These are phyloP conservation scores for Dillenia suffruticosa DNA, from an alignment of 164 flowering plant species.

Conservation along the genomic window DNA sequence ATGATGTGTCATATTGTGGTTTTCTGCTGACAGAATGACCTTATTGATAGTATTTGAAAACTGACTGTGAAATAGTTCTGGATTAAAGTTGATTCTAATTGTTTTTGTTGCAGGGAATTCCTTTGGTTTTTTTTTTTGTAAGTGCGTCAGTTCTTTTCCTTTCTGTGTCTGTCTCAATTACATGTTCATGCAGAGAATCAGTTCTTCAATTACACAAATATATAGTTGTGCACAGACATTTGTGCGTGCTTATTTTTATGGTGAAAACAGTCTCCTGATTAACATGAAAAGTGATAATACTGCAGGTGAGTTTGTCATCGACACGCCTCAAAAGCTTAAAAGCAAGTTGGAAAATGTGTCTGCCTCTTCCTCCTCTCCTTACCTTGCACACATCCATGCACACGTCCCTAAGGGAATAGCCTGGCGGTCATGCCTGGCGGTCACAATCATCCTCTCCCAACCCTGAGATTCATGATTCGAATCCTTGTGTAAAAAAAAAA, in stretches of 20 bases:
- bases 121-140: too few relatives aligned
- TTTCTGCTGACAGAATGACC: too few relatives aligned
- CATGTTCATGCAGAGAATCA: too few relatives aligned
- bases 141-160: slow-evolving; percentile 49
- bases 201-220: not conserved
- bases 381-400: not conserved
- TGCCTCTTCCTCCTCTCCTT: slow-evolving; percentile 2
- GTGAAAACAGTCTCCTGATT: slow-evolving; percentile 1
- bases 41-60: too few relatives aligned
- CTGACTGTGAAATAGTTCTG: not conserved
- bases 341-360: slow-evolving; percentile 81
- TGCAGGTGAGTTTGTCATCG: slow-evolving; percentile 87
- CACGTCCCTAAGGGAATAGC: too few relatives aligned
- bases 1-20: too few relatives aligned
- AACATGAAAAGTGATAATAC: slow-evolving; percentile 7
- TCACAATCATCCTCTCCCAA: too few relatives aligned
- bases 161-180: not conserved
- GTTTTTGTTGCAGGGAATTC: too few relatives aligned
- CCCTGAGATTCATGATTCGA: too few relatives aligned
- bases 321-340: slow-evolving; percentile 76
- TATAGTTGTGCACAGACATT: not conserved
- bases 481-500: too few relatives aligned
- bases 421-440: too few relatives aligned
- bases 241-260: slow-evolving; percentile 1
- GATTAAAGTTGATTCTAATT: not conserved